Conservation (phyloP, 192 early-diverging fungal species). For the Coemansia reversa region DNA sequence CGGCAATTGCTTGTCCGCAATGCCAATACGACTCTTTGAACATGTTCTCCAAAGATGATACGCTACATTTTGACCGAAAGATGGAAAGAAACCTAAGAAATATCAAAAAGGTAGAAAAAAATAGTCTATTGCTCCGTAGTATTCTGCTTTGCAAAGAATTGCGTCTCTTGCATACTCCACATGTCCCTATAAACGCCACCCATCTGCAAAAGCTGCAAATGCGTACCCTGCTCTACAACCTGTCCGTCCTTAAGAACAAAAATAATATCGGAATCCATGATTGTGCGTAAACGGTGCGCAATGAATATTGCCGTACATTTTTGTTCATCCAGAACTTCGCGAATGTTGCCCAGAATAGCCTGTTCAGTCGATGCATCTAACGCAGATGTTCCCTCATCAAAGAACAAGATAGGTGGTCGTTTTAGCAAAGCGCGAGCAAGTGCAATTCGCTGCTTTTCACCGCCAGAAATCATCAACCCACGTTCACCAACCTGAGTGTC, state of each 20-base stretch:
- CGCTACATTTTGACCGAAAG: conserved; percentile 1
- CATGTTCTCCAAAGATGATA: no score
- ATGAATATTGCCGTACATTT: conserved; percentile 88
- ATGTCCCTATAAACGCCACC: conserved; percentile 81
- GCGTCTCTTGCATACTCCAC: conserved; percentile 68
- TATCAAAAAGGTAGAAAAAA: conserved; percentile 1
- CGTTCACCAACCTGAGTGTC: conserved; percentile 71
- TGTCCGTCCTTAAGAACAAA: conserved; percentile 86
- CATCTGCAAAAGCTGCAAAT: conserved; percentile 69
- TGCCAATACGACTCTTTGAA: no score
- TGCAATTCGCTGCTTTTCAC: conserved; percentile 67
- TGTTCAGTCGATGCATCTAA: conserved; percentile 65
- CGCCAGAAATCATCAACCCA: conserved; percentile 70
- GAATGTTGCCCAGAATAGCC: conserved; percentile 80
- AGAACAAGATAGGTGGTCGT: conserved; percentile 59
- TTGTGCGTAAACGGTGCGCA: conserved; percentile 89
- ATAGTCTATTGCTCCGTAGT: conserved; percentile 2
- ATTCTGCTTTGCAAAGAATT: conserved; percentile 9
- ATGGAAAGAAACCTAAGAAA: background rate
- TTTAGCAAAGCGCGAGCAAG: conserved; percentile 55
- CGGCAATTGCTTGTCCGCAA: no score
- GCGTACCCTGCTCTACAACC: conserved; percentile 82
- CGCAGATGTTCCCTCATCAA: conserved; percentile 67
- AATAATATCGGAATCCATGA: conserved; percentile 88
- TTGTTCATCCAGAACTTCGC: conserved; percentile 64